Evolutionary conservation across 768 basidiomycete genomes (phyloP), one percentile per base, ranked within the genome.

Genomic region (Russula emetica): DNA sequence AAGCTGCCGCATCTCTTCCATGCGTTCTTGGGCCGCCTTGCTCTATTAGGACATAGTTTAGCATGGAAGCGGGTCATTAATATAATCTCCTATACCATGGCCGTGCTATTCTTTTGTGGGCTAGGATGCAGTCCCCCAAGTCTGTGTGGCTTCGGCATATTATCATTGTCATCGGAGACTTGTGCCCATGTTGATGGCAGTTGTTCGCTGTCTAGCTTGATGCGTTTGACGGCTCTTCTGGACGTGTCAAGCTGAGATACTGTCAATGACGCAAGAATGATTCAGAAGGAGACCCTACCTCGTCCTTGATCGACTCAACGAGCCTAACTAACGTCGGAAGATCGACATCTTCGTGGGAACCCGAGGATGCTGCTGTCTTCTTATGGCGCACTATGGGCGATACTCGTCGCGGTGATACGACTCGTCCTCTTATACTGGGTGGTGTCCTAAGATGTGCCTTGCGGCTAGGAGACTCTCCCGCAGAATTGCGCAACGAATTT

Each of bases 1-100:
- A 61, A 91, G 77, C 67, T 82, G 83, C 45, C 85, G 82, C 90
- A 94, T 90, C 72, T 94, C 92, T 69, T 90, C 85, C 78, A 92
- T 80, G 26, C 92, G 84, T 40, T 86, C 85, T 68, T 85, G 85
- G 40, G 90, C 90, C 60, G 85, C 90, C 70, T 75, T 85, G 14
- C 83, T 88, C 91, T 93, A 67, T 36, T 10, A 54, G 36, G 47
- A 63, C 3, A 44, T 47, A 14, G 14, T 20, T 58, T 26, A 66
- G 30, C 57, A 49, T 42, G 58, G 54, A 55, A 59, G 18, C 24
- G 1, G 1, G 32, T 49, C 11, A 22, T 50, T 44, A 49, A 56
- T 34, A 54, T 83, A 73, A 83, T 66, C 14, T 78, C 77, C 42
- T 76, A 70, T 42, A 76, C 67, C 9, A 74, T 72, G 16, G 71